Percentiles rank a stretch among this genome's conserved stretches.
Conservation (phyloP, 805 yeast species). For the Candida boidinii region DNA sequence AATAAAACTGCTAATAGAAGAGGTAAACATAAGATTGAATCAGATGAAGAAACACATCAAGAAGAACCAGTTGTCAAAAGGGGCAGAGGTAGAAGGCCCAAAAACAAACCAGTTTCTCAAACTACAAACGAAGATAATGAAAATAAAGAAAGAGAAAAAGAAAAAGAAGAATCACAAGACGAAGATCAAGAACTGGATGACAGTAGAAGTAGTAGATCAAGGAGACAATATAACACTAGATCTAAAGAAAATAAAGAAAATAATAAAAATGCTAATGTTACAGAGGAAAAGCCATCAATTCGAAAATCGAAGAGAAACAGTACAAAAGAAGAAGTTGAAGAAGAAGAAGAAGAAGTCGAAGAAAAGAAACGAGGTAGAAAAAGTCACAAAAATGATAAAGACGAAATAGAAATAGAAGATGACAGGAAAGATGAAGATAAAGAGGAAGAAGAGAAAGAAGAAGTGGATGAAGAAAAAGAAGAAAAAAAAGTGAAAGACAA, state of each 20-base stretch:
- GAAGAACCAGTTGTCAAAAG: no score
- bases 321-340: neutral
- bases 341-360: neutral
- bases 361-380: conserved; percentile 1
- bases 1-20: neutral
- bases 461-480: neutral
- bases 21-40: neutral
- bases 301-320: neutral
- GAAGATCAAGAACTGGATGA: neutral
- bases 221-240: neutral
- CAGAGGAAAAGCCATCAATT: conserved; percentile 1
- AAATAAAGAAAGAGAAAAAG: neutral
- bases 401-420: neutral
- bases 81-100: neutral
- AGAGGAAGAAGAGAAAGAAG: neutral
- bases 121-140: neutral
- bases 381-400: conserved; percentile 6
- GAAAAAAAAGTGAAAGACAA: conserved; percentile 3
- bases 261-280: neutral
- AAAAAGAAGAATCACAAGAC: conserved; percentile 1
- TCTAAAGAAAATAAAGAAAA: neutral
- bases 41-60: neutral
- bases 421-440: neutral
- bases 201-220: neutral
- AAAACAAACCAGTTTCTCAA: neutral